Base-by-base conservation (phyloP, 2,329 filamentous ascomycete species). In the Fusarium sp. region DNA sequence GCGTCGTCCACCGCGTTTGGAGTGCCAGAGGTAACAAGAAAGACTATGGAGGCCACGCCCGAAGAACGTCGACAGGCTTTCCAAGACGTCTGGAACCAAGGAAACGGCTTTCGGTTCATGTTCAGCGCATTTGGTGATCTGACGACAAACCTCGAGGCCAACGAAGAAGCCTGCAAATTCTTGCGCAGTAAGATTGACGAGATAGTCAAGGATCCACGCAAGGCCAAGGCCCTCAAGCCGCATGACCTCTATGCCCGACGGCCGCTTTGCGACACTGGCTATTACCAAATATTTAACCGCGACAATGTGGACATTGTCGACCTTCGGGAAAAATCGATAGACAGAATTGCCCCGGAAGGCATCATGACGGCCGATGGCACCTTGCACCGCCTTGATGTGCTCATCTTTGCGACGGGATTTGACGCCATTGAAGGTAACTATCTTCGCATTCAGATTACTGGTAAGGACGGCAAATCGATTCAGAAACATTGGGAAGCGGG, bases 261-360 rank as follows among this genome's bases (percentile, higher is more conserved):
- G 18, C 75, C 76, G 1, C 52, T 57, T 35, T 57, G 52, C 31
- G 52, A 57, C 20, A 35, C 52, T 2, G 52, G 52, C 3, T 57
- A 57, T 8, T 57, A 57, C 9, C 52, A 57, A 22, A 35, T 35
- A 22, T 57, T 57, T 10, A 57, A 57, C 9, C 52, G 52, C 31
- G 52, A 57, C 5, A 57, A 57, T 22, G 52, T 57, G 20, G 52
- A 57, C 6, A 57, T 57, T 37, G 20, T 57, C 8, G 52, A 57
- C 7, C 52, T 57, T 37, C 52, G 52, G 8, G 52, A 57, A 57
- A 57, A 31, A 13, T 13, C 31, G 6, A 57, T 57, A 0, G 76
- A 79, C 5, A 73, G 77, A 5, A 78, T 87, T 24, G 83, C 79
- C 0, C 75, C 80, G 4, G 80, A 74, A 0, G 86, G 85, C 0